Evolutionary conservation across 306 rosid species (phyloP), one percentile per base, ranked within the genome.

Genomic region (Cicer bijugum): DNA sequence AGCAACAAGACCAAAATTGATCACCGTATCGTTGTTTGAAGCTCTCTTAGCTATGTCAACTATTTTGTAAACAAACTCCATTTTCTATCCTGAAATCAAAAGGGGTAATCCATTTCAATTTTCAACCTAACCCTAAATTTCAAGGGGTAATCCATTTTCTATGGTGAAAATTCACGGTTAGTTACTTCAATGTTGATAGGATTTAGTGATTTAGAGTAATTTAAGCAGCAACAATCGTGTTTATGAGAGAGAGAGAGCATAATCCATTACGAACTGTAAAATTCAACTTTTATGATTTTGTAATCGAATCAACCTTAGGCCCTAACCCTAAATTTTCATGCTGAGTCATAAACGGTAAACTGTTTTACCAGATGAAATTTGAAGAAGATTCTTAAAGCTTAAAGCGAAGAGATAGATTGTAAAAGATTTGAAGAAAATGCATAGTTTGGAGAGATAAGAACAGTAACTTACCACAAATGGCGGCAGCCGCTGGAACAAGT

Each of bases 1-100:
- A 17, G 86, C 86, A 38, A 76, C 70, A 5, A 93, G 57, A 67
- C 83, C 81, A 44, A 82, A 87, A 74, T 85, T 89, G 28, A 93
- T 76, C 61, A 90, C 79, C 5, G 81, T 78, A 66, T 81, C 86
- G 80, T 77, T 93, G 83, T 85, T 83, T 57, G 84, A 19, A 71
- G 88, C 91, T 65, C 78, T 86, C 47, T 10, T 37, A 15, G 79
- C 84, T 1, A 69, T 10, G 23, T 77, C 86, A 66, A 53, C 84
- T 71, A 84, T 28, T 72, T 76, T 91, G 84, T 77, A 70, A 50
- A 84, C 86, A 52, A 76, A 67, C 79, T 85, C 97, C 98, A 89
- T 91, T 61, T 42, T 37, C 9, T 43, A 4, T 8, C 61, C 78
- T 67, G 74, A 77, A 80, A 77, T 11, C 61, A 40, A 64, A 75